These are phyloP conservation scores for Verticillium alfalfae DNA, from an alignment of 2,329 filamentous ascomycete genomes.

Conservation along the genomic window DNA sequence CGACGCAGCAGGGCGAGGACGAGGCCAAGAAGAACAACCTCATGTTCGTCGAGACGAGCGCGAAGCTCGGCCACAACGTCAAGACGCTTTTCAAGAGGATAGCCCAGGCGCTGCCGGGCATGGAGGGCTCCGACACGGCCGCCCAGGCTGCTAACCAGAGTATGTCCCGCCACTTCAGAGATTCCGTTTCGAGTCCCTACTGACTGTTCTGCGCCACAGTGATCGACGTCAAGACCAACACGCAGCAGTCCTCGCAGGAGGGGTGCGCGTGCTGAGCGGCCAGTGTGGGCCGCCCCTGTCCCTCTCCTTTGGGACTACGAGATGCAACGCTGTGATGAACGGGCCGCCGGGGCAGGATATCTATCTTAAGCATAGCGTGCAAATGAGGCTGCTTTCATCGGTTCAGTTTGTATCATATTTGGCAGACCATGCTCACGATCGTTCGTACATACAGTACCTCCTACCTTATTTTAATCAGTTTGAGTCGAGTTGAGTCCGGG, in stretches of 20 bases:
- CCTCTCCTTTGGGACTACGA: background rate
- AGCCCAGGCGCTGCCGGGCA: constrained; percentile 93
- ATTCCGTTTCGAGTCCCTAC: background rate
- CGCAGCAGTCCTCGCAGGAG: constrained; percentile 63
- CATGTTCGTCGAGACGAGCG: constrained; percentile 99
- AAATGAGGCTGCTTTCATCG: constrained; percentile 16
- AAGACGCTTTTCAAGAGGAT: constrained; percentile 97
- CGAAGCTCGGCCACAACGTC: constrained; percentile 96
- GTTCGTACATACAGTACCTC: constrained; percentile 4
- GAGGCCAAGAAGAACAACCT: constrained; percentile 96
- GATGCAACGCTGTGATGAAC: constrained; percentile 1
- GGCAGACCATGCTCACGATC: constrained; percentile 12
- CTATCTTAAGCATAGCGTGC: constrained; percentile 23
- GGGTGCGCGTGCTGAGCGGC: constrained; percentile 58
- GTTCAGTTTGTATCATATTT: constrained; percentile 15
- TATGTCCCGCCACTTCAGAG: constrained; percentile 39
- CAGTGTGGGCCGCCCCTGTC: background rate
- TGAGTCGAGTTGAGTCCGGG: background rate
- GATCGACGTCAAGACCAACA: constrained; percentile 89
- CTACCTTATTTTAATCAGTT: background rate
- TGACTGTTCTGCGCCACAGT: constrained; percentile 44
- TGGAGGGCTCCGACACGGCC: constrained; percentile 85
- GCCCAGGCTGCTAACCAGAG: constrained; percentile 71
- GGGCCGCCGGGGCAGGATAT: constrained; percentile 1
- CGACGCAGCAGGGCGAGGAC: constrained; percentile 91